Base-by-base conservation (phyloP, 1,284 basidiomycete species). In the Ceratobasidium sp. region DNA sequence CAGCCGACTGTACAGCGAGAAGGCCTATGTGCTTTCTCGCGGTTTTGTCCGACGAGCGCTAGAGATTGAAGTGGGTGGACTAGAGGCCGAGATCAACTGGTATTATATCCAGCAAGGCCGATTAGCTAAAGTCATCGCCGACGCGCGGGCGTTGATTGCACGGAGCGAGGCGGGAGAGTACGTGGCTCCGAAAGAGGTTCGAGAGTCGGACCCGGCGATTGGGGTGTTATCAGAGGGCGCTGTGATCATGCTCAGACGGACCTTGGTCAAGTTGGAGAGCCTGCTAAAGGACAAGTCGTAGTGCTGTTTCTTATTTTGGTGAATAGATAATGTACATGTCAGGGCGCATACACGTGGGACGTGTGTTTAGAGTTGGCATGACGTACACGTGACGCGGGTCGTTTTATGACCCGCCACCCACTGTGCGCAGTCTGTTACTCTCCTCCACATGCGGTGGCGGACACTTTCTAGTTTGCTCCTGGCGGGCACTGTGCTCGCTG, bases 1-100 rank as follows among this genome's bases (percentile, higher is more conserved):
- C 72, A 91, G 91, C 75, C 90, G 91, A 53, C 77, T 94, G 8
- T 95, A 95, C 79, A 93, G 83, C 77, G 95, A 97, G 79, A 96
- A 95, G 79, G 94, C 94, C 1, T 97, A 92, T 75, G 92, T 96
- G 45, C 83, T 96, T 32, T 93, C 94, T 5, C 84, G 94, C 31
- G 91, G 88, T 3, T 97, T 97, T 77, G 88, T 97, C 50, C 88
- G 89, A 17, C 88, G 90, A 12, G 94, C 93, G 4, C 84, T 97
- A 13, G 90, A 94, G 77, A 82, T 88, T 32, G 90, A 91, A 13
- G 84, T 89, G 0, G 83, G 86, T 31, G 86, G 88, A 1, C 80
- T 98, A 34, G 87, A 90, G 72, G 75, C 80, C 4, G 94, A 96
- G 79, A 82, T 97, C 56, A 78, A 80, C 29, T 87, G 89, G 83